These are phyloP conservation scores for Penicillium sp. DNA, from an alignment of 2,329 filamentous ascomycete genomes.

Conservation along the genomic window DNA sequence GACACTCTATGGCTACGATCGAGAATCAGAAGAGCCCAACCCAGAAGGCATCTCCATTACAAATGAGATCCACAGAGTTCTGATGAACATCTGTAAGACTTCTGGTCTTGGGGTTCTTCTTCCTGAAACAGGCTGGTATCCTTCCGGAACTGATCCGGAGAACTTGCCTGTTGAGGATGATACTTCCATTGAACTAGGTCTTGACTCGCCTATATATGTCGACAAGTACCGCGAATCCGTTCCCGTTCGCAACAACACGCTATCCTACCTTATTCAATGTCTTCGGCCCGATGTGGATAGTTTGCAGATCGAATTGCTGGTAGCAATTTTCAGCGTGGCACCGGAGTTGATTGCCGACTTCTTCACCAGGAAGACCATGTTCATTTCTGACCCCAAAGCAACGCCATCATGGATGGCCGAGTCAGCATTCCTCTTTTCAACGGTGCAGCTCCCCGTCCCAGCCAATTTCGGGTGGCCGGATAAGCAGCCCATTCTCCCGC, in stretches of 20 bases:
- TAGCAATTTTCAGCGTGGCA: slow-evolving; percentile 73
- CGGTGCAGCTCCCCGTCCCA: slow-evolving; percentile 72
- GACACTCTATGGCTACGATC: slow-evolving; percentile 61
- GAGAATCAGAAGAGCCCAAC: slow-evolving; percentile 46
- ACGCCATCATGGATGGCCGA: slow-evolving; percentile 95
- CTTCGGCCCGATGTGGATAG: slow-evolving; percentile 80
- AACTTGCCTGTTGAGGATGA: slow-evolving; percentile 48
- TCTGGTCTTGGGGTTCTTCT: slow-evolving; percentile 70
- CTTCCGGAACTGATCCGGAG: slow-evolving; percentile 63
- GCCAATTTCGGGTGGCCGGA: slow-evolving; percentile 65
- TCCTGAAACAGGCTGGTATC: slow-evolving; percentile 79
- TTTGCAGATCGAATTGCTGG: slow-evolving; percentile 75
- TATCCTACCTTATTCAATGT: slow-evolving; percentile 74
- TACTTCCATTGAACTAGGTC: slow-evolving; percentile 58
- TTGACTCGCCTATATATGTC: slow-evolving; percentile 69
- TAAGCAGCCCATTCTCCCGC: slow-evolving; percentile 64
- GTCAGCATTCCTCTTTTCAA: slow-evolving; percentile 80
- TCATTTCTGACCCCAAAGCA: slow-evolving; percentile 85
- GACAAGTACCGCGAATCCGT: slow-evolving; percentile 64
- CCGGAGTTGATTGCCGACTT: slow-evolving; percentile 88
- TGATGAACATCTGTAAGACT: slow-evolving; percentile 72
- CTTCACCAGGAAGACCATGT: slow-evolving; percentile 74
- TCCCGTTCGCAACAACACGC: slow-evolving; percentile 72
- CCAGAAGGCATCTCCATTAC: slow-evolving; percentile 56
- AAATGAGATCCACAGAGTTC: slow-evolving; percentile 69